Base-by-base conservation (phyloP, 2,329 filamentous ascomycete genomes). In the Phyllosticta citriasiana region DNA sequence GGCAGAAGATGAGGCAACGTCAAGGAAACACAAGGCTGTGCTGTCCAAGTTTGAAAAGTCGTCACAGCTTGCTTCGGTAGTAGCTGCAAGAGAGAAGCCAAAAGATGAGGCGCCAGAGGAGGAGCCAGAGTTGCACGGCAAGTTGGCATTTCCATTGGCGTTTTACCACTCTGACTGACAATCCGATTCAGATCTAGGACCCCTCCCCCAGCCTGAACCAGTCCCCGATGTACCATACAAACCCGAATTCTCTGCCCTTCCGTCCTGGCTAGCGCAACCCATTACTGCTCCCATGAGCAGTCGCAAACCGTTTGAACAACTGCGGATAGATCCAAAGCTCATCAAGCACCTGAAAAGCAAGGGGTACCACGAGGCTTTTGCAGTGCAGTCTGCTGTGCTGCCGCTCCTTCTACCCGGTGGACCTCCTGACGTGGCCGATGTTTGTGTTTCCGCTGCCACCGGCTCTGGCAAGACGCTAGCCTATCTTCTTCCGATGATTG, bases 391-490 rank as follows among this genome's bases (percentile, higher is more conserved):
- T 4, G 85, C 86, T 1, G 82, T 94, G 0, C 80, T 99, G 26
- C 92, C 93, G 0, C 79, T 96, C 51, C 80, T 99, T 4, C 78
- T 96, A 3, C 86, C 84, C 24, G 83, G 82, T 0, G 80, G 82
- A 52, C 78, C 82, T 61, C 77, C 82, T 40, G 81, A 85, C 40
- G 76, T 82, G 1, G 88, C 90, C 4, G 94, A 99, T 72, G 75
- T 99, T 4, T 87, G 96, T 53, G 87, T 99, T 2, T 94, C 91
- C 7, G 94, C 95, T 0, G 89, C 93, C 1, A 99, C 94, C 0
- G 94, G 94, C 8, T 97, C 94, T 0, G 94, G 94, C 61, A 99
- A 99, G 72, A 99, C 94, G 0, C 74, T 99, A 16, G 88, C 93
- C 0, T 99, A 99, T 69, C 84, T 93, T 0, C 77, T 99, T 2